A percentile compares a stretch with the other conserved stretches of the same genome.
Evolutionary conservation across 441 rosid species (phyloP).

Genomic region (Hura crepitans): DNA sequence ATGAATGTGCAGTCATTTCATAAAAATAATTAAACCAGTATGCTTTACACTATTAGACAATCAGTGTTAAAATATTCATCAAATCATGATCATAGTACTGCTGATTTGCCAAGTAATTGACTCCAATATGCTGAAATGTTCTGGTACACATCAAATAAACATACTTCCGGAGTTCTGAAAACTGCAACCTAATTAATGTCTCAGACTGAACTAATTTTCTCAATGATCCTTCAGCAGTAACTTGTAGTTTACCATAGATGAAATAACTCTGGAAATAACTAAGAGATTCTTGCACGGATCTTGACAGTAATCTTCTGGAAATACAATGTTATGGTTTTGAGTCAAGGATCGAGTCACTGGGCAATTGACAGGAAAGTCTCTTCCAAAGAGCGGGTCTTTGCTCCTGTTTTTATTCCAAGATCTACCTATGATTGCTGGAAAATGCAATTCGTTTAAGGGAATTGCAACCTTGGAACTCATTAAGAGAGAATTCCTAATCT

Average conservation of each 20-base stretch:
- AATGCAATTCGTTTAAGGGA: too few relatives aligned
- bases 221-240: not conserved
- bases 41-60: not conserved
- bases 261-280: conserved; percentile 1
- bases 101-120: conserved; percentile 1
- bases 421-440: too few relatives aligned
- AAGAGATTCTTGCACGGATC: not conserved
- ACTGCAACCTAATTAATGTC: not conserved
- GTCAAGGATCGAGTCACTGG: too few relatives aligned
- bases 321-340: too few relatives aligned
- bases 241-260: not conserved
- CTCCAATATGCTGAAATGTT: conserved; percentile 6
- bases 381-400: too few relatives aligned
- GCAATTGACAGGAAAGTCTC: too few relatives aligned
- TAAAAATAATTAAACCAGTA: not conserved
- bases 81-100: not conserved
- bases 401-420: too few relatives aligned
- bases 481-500: too few relatives aligned
- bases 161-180: not conserved
- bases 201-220: not conserved
- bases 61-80: not conserved
- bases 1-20: not conserved
- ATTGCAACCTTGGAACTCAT: too few relatives aligned
- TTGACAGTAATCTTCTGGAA: conserved; percentile 1
- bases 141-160: conserved; percentile 4